These are phyloP conservation scores for Saccharum hybrid DNA, from an alignment of 202 grass and related monocot genomes.

Conservation along the genomic window DNA sequence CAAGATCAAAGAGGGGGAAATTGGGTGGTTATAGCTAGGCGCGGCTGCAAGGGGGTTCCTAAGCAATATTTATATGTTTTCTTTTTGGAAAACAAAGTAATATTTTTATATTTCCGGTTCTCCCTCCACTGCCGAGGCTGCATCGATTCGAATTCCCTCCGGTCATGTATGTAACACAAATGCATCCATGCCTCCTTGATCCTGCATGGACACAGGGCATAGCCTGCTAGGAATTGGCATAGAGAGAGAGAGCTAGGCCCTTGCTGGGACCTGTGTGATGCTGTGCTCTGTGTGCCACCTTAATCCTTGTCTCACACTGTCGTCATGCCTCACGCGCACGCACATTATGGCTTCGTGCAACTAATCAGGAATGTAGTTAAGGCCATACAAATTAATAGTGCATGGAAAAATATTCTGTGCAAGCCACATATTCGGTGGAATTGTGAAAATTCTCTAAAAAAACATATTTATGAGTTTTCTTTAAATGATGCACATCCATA, in stretches of 20 bases:
- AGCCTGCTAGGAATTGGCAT: conserved; percentile 2
- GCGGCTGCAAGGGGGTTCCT: conserved; percentile 26
- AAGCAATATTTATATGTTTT: conserved; percentile 47
- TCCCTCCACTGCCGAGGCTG: conserved; percentile 61
- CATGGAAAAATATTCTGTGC: no score
- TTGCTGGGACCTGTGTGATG: not conserved
- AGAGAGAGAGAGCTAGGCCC: no score
- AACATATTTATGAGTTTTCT: no score
- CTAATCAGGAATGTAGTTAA: no score
- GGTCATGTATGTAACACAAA: conserved; percentile 31
- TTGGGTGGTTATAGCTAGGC: conserved; percentile 41
- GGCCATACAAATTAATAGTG: no score
- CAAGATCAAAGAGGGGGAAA: conserved; percentile 28
- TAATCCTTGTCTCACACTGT: not conserved
- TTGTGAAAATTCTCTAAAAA: no score
- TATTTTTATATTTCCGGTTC: conserved; percentile 52
- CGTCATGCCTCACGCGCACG: not conserved
- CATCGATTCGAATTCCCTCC: conserved; percentile 68
- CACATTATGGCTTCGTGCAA: not conserved
- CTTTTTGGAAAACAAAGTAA: not conserved
- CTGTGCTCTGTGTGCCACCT: conserved; percentile 3
- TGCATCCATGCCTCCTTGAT: conserved; percentile 28
- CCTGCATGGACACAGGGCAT: conserved; percentile 34
- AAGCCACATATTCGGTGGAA: no score
- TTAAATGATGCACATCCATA: no score